Evolutionary conservation across 331 rosid species (phyloP), one percentile per base, ranked within the genome.

Genomic region (Saraca asoca): DNA sequence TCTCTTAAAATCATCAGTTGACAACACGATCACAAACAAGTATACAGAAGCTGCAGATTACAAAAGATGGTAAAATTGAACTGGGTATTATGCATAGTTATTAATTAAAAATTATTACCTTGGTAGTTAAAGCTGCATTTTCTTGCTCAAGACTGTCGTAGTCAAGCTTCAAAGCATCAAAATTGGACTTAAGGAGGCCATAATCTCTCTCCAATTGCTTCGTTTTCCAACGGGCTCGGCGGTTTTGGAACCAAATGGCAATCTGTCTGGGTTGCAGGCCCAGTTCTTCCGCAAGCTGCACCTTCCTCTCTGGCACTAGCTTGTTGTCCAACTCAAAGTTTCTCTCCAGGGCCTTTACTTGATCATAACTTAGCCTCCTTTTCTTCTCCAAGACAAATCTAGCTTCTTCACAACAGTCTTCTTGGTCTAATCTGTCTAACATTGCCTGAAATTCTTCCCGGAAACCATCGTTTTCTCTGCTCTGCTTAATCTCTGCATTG

Each of bases 381-480:
- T 81, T 84, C 80, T 80, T 81, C 70, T 50, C 78, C 50, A 75
- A 17, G 29, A 74, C 56, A 19, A 44, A 1, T 6, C 24, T 60
- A 34, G 39, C 17, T 51, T 84, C 89, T 65, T 86, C 86, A 29
- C 69, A 66, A 33, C 68, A 18, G 14, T 89, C 96, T 75, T 89
- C 96, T 72, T 86, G 83, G 14, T 86, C 88, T 39, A 84, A 73
- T 64, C 84, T 80, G 45, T 88, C 82, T 31, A 88, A 63, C 90
- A 89, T 86, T 77, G 80, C 87, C 66, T 82, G 92, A 53, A 88
- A 88, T 17, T 86, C 96, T 64, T 74, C 81, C 71, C 90, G 82
- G 45, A 82, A 86, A 24, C 85, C 83, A 12, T 68, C 15, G 3
- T 11, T 50, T 29, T 49, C 55, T 29, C 43, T 60, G 48, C 42